Conservation (phyloP, 306 rosid genomes). For the Hippophae gyantsensis region DNA sequence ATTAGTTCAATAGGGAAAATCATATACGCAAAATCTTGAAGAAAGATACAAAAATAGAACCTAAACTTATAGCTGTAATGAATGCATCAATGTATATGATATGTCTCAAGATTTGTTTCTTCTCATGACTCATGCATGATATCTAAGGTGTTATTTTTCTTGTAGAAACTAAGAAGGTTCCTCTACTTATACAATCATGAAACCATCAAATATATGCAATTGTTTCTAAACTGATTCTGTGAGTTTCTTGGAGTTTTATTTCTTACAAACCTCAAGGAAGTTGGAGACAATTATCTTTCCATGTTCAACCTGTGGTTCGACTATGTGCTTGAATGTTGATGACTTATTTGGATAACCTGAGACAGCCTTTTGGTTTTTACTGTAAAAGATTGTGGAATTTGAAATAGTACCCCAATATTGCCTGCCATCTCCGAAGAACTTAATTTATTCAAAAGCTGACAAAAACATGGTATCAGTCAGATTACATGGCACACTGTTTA, state of each 20-base stretch:
- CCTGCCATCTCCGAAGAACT: conserved; percentile 65
- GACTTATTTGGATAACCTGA: conserved; percentile 61
- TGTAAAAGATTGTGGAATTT: conserved; percentile 76
- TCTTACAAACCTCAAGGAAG: conserved; percentile 46
- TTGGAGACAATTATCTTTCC: conserved; percentile 54
- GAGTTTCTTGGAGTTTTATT: not conserved
- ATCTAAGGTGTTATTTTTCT: not conserved
- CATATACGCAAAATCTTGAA: conserved; percentile 3
- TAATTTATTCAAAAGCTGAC: conserved; percentile 51
- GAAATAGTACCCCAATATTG: conserved; percentile 68
- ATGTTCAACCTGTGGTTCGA: conserved; percentile 55
- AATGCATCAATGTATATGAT: not conserved
- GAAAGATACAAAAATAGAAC: conserved; percentile 5
- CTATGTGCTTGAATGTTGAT: conserved; percentile 62
- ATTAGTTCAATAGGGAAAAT: conserved; percentile 3
- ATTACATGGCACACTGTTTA: not conserved
- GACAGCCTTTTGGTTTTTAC: conserved; percentile 73
- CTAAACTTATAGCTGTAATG: not conserved
- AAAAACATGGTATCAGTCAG: conserved; percentile 21
- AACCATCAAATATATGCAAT: not conserved
- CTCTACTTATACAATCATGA: not conserved
- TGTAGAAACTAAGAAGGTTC: not conserved
- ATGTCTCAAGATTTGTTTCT: conserved; percentile 4
- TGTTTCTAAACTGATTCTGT: not conserved
- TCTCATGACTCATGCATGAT: not conserved